Base-by-base conservation (phyloP, 108 stramenopile species). In the Cyclotella baltica region DNA sequence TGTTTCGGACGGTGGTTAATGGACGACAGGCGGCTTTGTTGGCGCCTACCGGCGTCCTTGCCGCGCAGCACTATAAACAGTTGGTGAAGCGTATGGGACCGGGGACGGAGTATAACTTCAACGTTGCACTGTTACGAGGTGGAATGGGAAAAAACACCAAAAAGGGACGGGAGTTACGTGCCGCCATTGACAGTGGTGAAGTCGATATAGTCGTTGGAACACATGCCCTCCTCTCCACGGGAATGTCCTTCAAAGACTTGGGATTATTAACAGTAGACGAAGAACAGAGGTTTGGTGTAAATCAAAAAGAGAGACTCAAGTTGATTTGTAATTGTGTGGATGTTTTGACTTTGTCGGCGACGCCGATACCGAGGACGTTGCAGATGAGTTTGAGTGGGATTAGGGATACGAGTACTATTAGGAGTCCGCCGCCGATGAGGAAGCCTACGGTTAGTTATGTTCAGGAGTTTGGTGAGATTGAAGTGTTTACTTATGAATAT, bases 221-320 rank as follows among this genome's bases (percentile, higher is more conserved):
- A 20, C 97, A 98, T 75, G 92, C 98, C 15, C 68, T 98, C 20
- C 67, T 98, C 13, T 78, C 85, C 22, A 89, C 88, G 46, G 88
- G 88, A 30, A 73, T 97, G 67, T 68, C 73, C 48, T 98, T 93
- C 80, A 77, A 92, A 25, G 87, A 96, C 80, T 84, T 98, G 25
- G 96, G 96, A 23, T 75, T 98, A n/a, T 73, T 97, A 5, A 96
- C 93, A 0, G 89, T 98, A 43, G 98, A 98, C 62, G 98, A 98
- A 78, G 98, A 98, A 80, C 98, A 98, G 75, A 86, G 97, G 27
- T 98, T 98, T 85, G 98, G 98, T 20, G 98, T 98, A 20, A 88
- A 92, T 56, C 98, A 98, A 73, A 98, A 98, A 86, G 98, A 98
- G 70, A 85, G 93, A 52, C 84, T 98, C 36, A 98, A 98, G 76